Conservation (phyloP, 768 basidiomycete genomes). For the Mycena galopus region DNA sequence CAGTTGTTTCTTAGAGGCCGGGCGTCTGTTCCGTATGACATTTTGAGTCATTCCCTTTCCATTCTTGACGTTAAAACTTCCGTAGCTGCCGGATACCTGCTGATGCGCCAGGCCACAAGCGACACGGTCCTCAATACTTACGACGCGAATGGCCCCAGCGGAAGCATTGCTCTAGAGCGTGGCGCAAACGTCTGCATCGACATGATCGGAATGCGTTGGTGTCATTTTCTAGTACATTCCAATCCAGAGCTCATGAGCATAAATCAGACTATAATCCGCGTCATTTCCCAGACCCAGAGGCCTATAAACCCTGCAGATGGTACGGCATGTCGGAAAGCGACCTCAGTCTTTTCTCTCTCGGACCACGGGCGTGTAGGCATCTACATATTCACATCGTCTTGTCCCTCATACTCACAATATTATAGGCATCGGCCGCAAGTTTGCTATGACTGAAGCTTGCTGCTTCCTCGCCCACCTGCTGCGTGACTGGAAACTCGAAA, state of each 20-base stretch:
- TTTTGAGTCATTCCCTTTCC: not conserved
- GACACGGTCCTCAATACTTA: slow-evolving; percentile 30
- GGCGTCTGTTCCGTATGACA: slow-evolving; percentile 35
- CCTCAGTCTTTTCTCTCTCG: slow-evolving; percentile 33
- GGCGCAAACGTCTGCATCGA: slow-evolving; percentile 3
- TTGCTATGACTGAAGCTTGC: slow-evolving; percentile 56
- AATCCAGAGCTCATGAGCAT: not conserved
- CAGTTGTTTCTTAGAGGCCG: slow-evolving; percentile 33
- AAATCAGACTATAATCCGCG: slow-evolving; percentile 46
- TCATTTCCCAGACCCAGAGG: slow-evolving; percentile 45
- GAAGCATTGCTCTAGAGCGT: not conserved
- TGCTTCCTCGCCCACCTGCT: slow-evolving; percentile 56
- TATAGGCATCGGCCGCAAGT: slow-evolving; percentile 56
- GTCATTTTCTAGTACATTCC: not conserved
- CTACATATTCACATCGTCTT: no score
- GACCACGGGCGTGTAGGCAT: slow-evolving; percentile 25
- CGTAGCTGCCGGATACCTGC: slow-evolving; percentile 32
- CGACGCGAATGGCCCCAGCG: not conserved
- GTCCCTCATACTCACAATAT: not conserved
- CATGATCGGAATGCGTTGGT: slow-evolving; percentile 7
- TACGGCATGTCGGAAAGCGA: slow-evolving; percentile 39
- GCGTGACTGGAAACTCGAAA: slow-evolving; percentile 58
- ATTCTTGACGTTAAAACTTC: no score
- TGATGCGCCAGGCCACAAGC: slow-evolving; percentile 35
- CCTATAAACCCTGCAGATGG: slow-evolving; percentile 51